Evolutionary conservation across 1,284 basidiomycete genomes (phyloP), one percentile per base, ranked within the genome.

Genomic region (Heterobasidion occidentale): DNA sequence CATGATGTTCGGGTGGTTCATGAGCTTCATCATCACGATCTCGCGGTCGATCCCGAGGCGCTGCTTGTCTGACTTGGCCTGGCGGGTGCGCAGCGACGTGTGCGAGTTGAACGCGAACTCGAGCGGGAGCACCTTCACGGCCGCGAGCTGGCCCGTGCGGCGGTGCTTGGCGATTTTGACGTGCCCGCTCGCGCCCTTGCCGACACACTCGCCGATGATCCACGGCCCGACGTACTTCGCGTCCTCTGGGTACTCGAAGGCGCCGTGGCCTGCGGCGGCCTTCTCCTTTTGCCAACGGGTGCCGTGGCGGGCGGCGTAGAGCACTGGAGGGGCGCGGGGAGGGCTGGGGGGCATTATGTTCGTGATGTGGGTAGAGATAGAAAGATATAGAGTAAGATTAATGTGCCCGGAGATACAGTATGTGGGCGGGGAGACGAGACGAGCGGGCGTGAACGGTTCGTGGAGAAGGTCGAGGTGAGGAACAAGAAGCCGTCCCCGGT

Each of bases 1-100:
- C 75, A 97, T 81, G 61, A 99, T 91, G 72, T 98, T 98, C 3
- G 95, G 96, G 68, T 99, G 96, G 67, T 96, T 92, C 83, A 99
- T 98, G 65, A 93, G 88, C 73, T 98, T 98, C 96, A 99, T 98
- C 84, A 99, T 98, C 63, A 94, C 94, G 62, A 99, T 98, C 72
- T 99, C 97, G 60, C 94, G 79, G 71, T 99, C 95, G 63, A 99
- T 92, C 7, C 94, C 92, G 48, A 95, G 83, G 56, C 94, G 82
- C 63, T 93, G 86, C 74, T 95, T 96, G 65, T 97, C 93, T 1
- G 83, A 80, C 70, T 92, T 92, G 12, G 80, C 83, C 59, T 83
- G 74, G 65, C 90, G 84, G 44, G 86, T 85, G 34, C 81, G 79
- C 65, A 90, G 74, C 57, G 89, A 90, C 59, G 84, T 80, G 36